phyloP scores from a whole-genome alignment of 1,139 yeast species.

The Blastobotrys raffinosifermentans region DNA sequence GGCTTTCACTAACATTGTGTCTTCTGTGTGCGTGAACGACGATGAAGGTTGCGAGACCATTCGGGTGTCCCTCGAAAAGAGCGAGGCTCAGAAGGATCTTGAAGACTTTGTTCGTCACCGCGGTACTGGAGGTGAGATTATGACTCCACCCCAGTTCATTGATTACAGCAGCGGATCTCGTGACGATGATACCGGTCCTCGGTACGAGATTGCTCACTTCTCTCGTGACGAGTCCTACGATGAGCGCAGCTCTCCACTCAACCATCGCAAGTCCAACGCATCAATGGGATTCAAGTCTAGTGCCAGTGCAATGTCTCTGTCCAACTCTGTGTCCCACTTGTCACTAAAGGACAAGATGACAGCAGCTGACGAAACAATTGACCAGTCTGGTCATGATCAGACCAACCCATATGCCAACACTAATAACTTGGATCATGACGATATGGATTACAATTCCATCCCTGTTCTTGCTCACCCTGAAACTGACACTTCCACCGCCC shows the following conservation, averaged over 20 bases:
- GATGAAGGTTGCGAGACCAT: conserved; percentile 72
- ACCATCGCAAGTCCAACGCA: background rate
- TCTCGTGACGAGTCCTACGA: conserved; percentile 16
- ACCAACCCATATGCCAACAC: background rate
- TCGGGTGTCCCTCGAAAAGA: conserved; percentile 60
- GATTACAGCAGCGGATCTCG: conserved; percentile 37
- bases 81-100: conserved; percentile 59
- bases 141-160: conserved; percentile 49
- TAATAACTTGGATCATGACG: background rate
- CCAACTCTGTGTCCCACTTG: background rate
- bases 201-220: conserved; percentile 31
- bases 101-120: conserved; percentile 47
- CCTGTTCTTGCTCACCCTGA: conserved; percentile 18
- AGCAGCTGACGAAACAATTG: background rate
- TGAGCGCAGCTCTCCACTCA: background rate
- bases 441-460: conserved; percentile 11
- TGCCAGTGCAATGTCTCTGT: background rate
- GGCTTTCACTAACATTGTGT: conserved; percentile 72
- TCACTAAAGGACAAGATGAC: background rate
- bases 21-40: conserved; percentile 71
- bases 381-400: background rate
- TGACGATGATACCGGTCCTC: conserved; percentile 14
- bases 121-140: conserved; percentile 64
- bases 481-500: conserved; percentile 19
- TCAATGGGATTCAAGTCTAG: background rate